Evolutionary conservation across 2,329 filamentous ascomycete genomes (phyloP).

Genomic region (Cylindrodendrum hubeiense): DNA sequence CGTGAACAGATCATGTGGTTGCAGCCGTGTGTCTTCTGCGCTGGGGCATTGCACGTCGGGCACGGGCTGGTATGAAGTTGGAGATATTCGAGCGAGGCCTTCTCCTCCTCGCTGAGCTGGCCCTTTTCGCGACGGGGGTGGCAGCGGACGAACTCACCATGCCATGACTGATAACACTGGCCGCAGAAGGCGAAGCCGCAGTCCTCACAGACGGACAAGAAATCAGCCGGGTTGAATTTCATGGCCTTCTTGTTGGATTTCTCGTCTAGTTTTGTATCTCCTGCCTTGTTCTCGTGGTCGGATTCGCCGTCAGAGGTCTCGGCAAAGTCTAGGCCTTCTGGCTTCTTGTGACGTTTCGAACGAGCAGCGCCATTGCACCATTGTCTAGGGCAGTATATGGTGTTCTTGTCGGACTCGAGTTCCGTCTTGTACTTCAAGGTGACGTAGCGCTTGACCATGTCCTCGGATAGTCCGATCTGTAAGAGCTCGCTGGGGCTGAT

Average conservation of each 20-base stretch:
- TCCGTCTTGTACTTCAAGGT: slow-evolving; percentile 92
- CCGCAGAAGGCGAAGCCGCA: slow-evolving; percentile 91
- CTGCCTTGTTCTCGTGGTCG: slow-evolving; percentile 59
- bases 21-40: slow-evolving; percentile 93
- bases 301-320: slow-evolving; percentile 67
- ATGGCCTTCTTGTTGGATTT: slow-evolving; percentile 39
- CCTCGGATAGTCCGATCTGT: slow-evolving; percentile 78
- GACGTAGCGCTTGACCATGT: slow-evolving; percentile 86
- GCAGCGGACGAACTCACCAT: slow-evolving; percentile 84
- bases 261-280: slow-evolving; percentile 39
- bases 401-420: slow-evolving; percentile 91
- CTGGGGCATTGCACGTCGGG: slow-evolving; percentile 86
- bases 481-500: slow-evolving; percentile 87
- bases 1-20: slow-evolving; percentile 97
- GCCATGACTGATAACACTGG: slow-evolving; percentile 82
- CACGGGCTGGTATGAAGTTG: slow-evolving; percentile 85
- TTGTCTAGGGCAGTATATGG: slow-evolving; percentile 89
- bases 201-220: slow-evolving; percentile 87
- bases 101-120: slow-evolving; percentile 86
- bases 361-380: slow-evolving; percentile 94
- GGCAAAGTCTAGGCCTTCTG: slow-evolving; percentile 72
- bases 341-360: slow-evolving; percentile 80
- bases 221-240: slow-evolving; percentile 66
- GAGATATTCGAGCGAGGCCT: slow-evolving; percentile 88
- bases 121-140: slow-evolving; percentile 73